These are phyloP conservation scores for Rhodomyrtus psidioides DNA, from an alignment of 441 rosid genomes.

Conservation along the genomic window DNA sequence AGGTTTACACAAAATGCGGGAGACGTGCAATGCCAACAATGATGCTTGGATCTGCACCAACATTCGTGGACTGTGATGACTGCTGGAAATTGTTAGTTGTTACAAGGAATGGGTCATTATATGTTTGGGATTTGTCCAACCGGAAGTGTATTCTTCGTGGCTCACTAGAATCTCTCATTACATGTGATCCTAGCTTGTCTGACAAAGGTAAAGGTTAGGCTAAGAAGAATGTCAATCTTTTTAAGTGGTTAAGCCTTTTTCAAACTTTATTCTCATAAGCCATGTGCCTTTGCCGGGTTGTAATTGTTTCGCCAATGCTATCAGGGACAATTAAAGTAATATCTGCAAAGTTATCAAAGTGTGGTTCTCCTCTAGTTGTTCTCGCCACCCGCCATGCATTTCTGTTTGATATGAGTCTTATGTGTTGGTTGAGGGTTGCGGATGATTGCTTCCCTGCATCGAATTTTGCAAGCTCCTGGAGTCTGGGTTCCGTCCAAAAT, in stretches of 20 bases:
- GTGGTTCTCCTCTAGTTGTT: constrained; percentile 90
- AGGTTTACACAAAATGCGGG: constrained; percentile 93
- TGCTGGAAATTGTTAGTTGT: constrained; percentile 83
- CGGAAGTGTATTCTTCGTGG: constrained; percentile 67
- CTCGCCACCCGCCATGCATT: constrained; percentile 95
- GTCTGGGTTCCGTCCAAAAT: constrained; percentile 70
- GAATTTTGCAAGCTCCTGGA: constrained; percentile 89
- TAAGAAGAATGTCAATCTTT: neutral
- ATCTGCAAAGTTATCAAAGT: constrained; percentile 85
- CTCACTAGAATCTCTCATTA: constrained; percentile 65
- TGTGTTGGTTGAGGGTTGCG: constrained; percentile 95
- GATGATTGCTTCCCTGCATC: constrained; percentile 99
- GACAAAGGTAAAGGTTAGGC: constrained; percentile 34
- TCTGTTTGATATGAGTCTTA: constrained; percentile 79
- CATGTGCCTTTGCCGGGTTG: neutral
- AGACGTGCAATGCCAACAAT: constrained; percentile 94
- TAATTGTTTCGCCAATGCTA: constrained; percentile 6
- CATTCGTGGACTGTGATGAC: constrained; percentile 88
- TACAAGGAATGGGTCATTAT: constrained; percentile 75
- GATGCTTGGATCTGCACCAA: constrained; percentile 94
- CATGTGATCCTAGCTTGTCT: constrained; percentile 43
- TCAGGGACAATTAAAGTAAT: constrained; percentile 83
- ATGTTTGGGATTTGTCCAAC: constrained; percentile 81
- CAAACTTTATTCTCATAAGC: neutral
- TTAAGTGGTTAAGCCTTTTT: neutral